Evolutionary conservation across 176 grass and related monocot genomes (phyloP).

Genomic region (Ananas comosus): DNA sequence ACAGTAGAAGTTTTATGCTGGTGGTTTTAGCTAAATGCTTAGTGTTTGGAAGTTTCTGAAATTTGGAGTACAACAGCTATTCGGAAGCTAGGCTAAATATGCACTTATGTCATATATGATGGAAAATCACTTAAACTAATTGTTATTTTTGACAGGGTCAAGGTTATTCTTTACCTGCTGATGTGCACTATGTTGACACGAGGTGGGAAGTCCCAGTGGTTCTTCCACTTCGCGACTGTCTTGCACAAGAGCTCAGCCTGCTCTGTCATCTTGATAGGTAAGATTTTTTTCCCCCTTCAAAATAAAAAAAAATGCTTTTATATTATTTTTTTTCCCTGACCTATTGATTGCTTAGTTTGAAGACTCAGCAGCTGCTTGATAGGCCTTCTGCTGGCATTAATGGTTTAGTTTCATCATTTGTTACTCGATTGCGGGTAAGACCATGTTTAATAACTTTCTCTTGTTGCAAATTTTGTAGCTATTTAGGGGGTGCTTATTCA

Average conservation of each 20-base stretch:
- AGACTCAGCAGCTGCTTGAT: constrained; percentile 53
- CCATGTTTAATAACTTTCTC: constrained; percentile 6
- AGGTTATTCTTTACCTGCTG: constrained; percentile 88
- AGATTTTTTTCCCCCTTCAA: constrained; percentile 6
- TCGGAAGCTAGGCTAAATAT: too few species aligned
- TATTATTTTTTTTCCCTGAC: background rate
- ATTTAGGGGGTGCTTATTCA: background rate
- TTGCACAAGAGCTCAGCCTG: constrained; percentile 53
- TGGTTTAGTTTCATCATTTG: constrained; percentile 70
- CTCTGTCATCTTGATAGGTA: constrained; percentile 68
- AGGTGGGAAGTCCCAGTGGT: constrained; percentile 66
- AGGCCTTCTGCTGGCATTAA: constrained; percentile 64
- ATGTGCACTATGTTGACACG: constrained; percentile 90
- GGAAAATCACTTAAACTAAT: background rate
- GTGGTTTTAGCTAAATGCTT: too few species aligned
- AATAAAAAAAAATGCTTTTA: constrained; percentile 1
- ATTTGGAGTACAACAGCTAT: too few species aligned
- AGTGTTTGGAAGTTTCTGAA: too few species aligned
- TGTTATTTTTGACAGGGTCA: constrained; percentile 46
- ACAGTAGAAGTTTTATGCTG: too few species aligned
- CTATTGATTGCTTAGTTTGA: constrained; percentile 44
- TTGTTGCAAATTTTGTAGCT: background rate
- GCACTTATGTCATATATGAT: constrained; percentile 5
- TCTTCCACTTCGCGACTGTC: constrained; percentile 68
- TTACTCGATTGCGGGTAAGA: constrained; percentile 63